Percentiles rank a stretch among this genome's conserved stretches.
Evolutionary conservation across 139 green algal species (phyloP).

Genomic region (Micromonas pusilla): DNA sequence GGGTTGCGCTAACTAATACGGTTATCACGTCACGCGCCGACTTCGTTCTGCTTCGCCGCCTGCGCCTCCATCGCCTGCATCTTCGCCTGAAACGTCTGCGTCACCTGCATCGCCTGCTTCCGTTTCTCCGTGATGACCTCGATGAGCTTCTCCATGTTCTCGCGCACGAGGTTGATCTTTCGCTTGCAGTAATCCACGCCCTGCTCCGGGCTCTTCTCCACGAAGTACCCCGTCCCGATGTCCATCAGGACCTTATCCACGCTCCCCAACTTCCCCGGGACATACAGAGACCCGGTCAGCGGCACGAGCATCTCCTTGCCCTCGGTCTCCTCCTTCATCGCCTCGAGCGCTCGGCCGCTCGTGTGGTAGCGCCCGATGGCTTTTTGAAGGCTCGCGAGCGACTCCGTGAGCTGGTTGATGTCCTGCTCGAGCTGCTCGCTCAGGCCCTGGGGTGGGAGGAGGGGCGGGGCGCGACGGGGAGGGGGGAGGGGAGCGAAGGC

Average conservation of each 20-base stretch:
- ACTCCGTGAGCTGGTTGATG: conserved; percentile 39
- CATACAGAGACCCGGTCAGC: conserved; percentile 81
- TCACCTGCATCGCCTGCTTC: conserved; percentile 13
- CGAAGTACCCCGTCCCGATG: conserved; percentile 84
- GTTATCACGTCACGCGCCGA: not conserved
- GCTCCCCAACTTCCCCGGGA: conserved; percentile 58
- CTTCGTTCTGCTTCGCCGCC: not conserved
- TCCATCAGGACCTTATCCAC: conserved; percentile 77
- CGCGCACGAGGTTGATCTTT: conserved; percentile 55
- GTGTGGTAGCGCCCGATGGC: conserved; percentile 47
- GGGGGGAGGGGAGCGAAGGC: not conserved
- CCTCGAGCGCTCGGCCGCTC: conserved; percentile 45
- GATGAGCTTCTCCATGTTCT: conserved; percentile 51
- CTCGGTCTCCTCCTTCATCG: conserved; percentile 47
- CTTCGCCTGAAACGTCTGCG: not conserved
- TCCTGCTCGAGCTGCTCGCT: conserved; percentile 44
- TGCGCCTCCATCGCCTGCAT: conserved; percentile 5
- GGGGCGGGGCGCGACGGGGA: not conserved
- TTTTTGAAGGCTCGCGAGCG: conserved; percentile 37
- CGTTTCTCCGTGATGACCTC: conserved; percentile 11
- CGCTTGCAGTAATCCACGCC: conserved; percentile 64
- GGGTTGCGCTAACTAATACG: not conserved
- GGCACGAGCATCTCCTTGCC: conserved; percentile 66
- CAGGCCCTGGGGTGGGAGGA: conserved; percentile 18
- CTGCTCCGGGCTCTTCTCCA: conserved; percentile 59